Base-by-base conservation (phyloP, 2,329 filamentous ascomycete genomes). In the Sporothrix schenckii region DNA sequence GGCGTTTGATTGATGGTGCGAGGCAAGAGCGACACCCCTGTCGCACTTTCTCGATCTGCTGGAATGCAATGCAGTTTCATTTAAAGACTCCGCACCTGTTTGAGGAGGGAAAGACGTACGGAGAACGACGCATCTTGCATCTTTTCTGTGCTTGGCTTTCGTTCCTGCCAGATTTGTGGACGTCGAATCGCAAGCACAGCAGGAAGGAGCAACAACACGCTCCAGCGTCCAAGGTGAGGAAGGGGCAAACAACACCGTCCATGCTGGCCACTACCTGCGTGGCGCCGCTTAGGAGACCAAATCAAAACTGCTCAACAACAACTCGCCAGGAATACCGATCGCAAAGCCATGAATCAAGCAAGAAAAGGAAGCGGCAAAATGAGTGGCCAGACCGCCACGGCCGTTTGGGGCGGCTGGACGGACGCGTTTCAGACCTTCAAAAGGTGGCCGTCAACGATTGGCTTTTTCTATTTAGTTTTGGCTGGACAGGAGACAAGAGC, bases 61-160 rank as follows among this genome's bases (percentile, higher is more conserved):
- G 54, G 53, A 60, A 70, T 70, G 63, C 52, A 72, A 58, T 72
- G 44, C 70, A 61, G 72, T 70, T 71, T 73, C 72, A 72, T 68
- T 65, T 61, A 21, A 60, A 34, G 24, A 16, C 24, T n/a, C 44
- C 41, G 63, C 21, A 7, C 49, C 30, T 21, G 68, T 7, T 16
- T 58, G 39, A 30, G 24, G 53, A 41, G 24, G 69, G 16, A 39
- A 50, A 14, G 66, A 13, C 53, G 11, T 11, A 13, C 14, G 49
- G n/a, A 61, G 14, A 19, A 27, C 21, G 3, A 19, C n/a, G 61
- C 34, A 50, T 10, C 44, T 34, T 65, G 58, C 16, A 63, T 63
- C 58, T 47, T 63, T 30, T 21, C 3, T 30, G 24, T 30, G 11
- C 14, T 30, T 30, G 39, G 13, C 39, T 21, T 60, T 19, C 19